These are phyloP conservation scores for Rhododendron vialii DNA, from an alignment of 148 eudicot genomes.

Conservation along the genomic window DNA sequence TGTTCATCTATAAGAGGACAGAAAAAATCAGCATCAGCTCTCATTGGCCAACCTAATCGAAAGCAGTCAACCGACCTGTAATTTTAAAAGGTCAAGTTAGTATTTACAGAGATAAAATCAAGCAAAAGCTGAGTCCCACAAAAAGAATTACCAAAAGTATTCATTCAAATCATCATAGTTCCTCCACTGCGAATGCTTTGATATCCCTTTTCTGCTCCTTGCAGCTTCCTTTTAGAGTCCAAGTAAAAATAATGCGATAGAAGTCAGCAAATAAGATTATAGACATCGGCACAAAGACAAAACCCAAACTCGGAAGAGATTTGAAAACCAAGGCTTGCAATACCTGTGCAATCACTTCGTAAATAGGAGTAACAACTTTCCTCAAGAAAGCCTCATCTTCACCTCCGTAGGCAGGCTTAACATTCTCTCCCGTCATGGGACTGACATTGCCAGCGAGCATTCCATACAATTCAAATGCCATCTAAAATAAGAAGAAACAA, in stretches of 20 bases:
- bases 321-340: slow-evolving; percentile 1
- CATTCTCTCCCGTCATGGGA: slow-evolving; percentile 88
- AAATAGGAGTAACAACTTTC: slow-evolving; percentile 83
- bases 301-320: neutral
- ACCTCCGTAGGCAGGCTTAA: slow-evolving; percentile 93
- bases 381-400: slow-evolving; percentile 81
- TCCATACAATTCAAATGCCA: slow-evolving; percentile 94
- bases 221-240: slow-evolving; percentile 62
- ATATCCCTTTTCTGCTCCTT: slow-evolving; percentile 72
- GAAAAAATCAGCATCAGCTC: slow-evolving; percentile 91
- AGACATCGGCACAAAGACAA: neutral
- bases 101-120: neutral
- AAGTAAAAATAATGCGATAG: neutral
- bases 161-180: slow-evolving; percentile 98
- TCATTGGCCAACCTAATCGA: slow-evolving; percentile 98
- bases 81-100: neutral
- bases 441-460: slow-evolving; percentile 97
- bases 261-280: neutral
- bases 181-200: slow-evolving; percentile 98
- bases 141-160: slow-evolving; percentile 70
- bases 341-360: slow-evolving; percentile 78
- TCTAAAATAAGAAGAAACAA: slow-evolving; percentile 27
- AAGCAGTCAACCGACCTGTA: slow-evolving; percentile 93
- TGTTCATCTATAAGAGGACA: slow-evolving; percentile 29
- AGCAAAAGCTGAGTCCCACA: neutral